A percentile compares a stretch with the other conserved stretches of the same genome.
phyloP scores from a whole-genome alignment of 352 stramenopile genomes.

The Phytophthora tentaculata region DNA sequence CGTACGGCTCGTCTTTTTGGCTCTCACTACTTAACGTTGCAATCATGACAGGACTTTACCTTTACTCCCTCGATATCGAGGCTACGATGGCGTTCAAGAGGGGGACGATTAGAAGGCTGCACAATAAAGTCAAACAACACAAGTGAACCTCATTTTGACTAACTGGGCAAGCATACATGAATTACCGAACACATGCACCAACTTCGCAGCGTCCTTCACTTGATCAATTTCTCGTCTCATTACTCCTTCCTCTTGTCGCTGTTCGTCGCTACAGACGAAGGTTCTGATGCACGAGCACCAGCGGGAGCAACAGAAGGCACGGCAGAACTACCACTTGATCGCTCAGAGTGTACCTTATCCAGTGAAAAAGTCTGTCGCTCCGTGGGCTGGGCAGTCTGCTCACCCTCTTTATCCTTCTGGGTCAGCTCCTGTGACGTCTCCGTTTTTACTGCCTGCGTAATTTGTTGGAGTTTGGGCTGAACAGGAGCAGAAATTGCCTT shows the following conservation, averaged over 20 bases:
- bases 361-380: conserved; percentile 2
- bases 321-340: conserved; percentile 9
- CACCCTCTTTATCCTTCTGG: not conserved
- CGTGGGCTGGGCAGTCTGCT: conserved; percentile 8
- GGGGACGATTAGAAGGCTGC: not conserved
- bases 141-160: conserved; percentile 6
- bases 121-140: not conserved
- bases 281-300: conserved; percentile 7
- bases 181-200: conserved; percentile 36
- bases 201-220: conserved; percentile 25
- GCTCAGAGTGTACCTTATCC: conserved; percentile 17
- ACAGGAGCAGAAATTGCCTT: conserved; percentile 7
- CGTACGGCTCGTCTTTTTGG: no score
- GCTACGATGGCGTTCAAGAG: conserved; percentile 30
- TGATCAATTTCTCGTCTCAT: conserved; percentile 26
- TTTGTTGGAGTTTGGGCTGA: conserved; percentile 6
- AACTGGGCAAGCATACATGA: conserved; percentile 38
- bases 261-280: conserved; percentile 17
- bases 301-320: conserved; percentile 7
- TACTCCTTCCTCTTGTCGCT: conserved; percentile 33
- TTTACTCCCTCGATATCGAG: conserved; percentile 37
- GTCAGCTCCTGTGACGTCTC: conserved; percentile 16
- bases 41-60: conserved; percentile 33
- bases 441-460: conserved; percentile 11
- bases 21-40: no score